Evolutionary conservation across 2,329 filamentous ascomycete species (phyloP).

Genomic region (Sporothrix inflata): DNA sequence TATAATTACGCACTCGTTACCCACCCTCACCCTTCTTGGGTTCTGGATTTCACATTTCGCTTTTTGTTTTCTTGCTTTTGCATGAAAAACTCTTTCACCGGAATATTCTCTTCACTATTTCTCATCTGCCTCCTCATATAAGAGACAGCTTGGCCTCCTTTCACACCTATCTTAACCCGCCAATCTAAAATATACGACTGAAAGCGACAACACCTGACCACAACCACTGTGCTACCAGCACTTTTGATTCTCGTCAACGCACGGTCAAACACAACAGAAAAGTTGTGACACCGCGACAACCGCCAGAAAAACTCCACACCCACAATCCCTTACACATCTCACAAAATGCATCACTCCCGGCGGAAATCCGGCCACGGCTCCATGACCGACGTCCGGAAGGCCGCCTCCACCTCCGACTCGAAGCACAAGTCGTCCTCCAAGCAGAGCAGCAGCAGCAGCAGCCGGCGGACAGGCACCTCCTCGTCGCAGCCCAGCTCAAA

Average conservation of each 20-base stretch:
- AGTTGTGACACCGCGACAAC: slow-evolving; percentile 14
- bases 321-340: slow-evolving; percentile 31
- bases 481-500: slow-evolving; percentile 45
- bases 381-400: slow-evolving; percentile 59
- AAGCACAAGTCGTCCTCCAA: slow-evolving; percentile 45
- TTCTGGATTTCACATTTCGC: neutral
- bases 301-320: neutral
- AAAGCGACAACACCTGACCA: slow-evolving; percentile 19
- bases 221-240: neutral
- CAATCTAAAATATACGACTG: slow-evolving; percentile 13
- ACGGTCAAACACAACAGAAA: slow-evolving; percentile 8
- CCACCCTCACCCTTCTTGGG: neutral
- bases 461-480: slow-evolving; percentile 33
- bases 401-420: slow-evolving; percentile 43
- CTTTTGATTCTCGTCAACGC: slow-evolving; percentile 17
- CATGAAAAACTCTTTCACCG: neutral
- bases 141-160: neutral
- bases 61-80: neutral
- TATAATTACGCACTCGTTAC: slow-evolving; percentile 23
- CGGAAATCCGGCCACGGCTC: slow-evolving; percentile 61
- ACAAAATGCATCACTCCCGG: slow-evolving; percentile 59
- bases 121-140: neutral
- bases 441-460: slow-evolving; percentile 42
- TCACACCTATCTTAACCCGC: neutral
- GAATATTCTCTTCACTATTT: neutral